phyloP scores from a whole-genome alignment of 2,329 filamentous ascomycete species.

The Aspergillus pseudoterreus region DNA sequence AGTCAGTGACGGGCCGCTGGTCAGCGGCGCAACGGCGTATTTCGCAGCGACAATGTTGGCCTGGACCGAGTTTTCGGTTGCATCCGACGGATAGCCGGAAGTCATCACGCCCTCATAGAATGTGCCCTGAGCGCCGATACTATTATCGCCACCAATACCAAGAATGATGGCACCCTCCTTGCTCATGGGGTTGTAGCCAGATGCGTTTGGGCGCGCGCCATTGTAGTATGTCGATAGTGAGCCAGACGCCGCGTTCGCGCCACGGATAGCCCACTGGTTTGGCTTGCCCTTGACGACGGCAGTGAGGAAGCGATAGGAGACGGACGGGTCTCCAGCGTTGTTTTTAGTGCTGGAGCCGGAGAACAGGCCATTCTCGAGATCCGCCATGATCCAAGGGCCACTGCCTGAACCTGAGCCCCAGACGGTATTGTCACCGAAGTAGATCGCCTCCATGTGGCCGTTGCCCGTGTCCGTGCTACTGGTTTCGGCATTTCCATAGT shows the following conservation, averaged over 20 bases:
- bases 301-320: constrained; percentile 56
- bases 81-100: constrained; percentile 57
- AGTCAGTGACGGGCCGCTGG: constrained; percentile 46
- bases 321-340: constrained; percentile 52
- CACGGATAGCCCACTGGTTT: constrained; percentile 58
- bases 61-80: constrained; percentile 56
- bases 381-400: constrained; percentile 67
- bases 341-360: constrained; percentile 47
- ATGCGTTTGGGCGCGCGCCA: constrained; percentile 50
- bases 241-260: constrained; percentile 54
- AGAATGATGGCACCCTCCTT: constrained; percentile 65
- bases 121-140: constrained; percentile 56
- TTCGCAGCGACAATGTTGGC: constrained; percentile 58
- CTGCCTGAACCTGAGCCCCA: constrained; percentile 57
- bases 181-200: constrained; percentile 59
- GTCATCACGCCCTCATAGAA: constrained; percentile 67
- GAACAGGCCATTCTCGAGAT: constrained; percentile 65
- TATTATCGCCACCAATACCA: constrained; percentile 69
- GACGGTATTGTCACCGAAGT: constrained; percentile 54
- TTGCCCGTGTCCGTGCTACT: constrained; percentile 53
- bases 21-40: constrained; percentile 49
- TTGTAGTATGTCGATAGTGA: constrained; percentile 57
- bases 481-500: constrained; percentile 57
- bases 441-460: constrained; percentile 67
- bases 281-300: constrained; percentile 55